Conservation (phyloP, 2,329 filamentous ascomycete genomes). For the Cylindrodendrum hubeiense region DNA sequence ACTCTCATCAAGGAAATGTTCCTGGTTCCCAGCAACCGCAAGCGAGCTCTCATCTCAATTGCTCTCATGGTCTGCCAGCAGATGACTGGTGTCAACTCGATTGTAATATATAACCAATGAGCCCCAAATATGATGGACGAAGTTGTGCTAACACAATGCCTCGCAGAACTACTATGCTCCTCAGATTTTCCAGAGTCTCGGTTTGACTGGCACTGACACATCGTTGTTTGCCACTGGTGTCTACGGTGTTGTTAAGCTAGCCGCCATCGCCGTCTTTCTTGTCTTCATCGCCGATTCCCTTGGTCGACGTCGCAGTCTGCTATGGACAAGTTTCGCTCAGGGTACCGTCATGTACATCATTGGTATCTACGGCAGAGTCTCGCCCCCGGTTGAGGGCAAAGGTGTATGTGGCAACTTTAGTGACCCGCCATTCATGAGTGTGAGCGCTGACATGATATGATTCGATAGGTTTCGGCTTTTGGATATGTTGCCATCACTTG, state of each 20-base stretch:
- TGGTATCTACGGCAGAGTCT: constrained; percentile 26
- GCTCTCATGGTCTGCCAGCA: constrained; percentile 32
- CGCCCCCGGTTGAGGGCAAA: background rate
- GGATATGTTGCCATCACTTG: constrained; percentile 78
- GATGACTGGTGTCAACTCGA: constrained; percentile 47
- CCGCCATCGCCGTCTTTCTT: constrained; percentile 58
- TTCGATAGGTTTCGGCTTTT: constrained; percentile 66
- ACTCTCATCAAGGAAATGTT: constrained; percentile 17
- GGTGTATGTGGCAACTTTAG: background rate
- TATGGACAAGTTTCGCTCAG: constrained; percentile 16
- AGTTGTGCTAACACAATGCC: background rate
- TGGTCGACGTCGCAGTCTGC: constrained; percentile 22
- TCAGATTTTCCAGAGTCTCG: constrained; percentile 46
- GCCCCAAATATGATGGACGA: background rate
- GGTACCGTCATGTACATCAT: constrained; percentile 22
- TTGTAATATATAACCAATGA: constrained; percentile 31
- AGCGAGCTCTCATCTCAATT: constrained; percentile 17
- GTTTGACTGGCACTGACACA: constrained; percentile 38
- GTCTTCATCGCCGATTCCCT: constrained; percentile 44
- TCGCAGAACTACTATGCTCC: constrained; percentile 43
- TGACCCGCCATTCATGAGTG: background rate
- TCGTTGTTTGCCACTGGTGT: constrained; percentile 48
- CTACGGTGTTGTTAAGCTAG: constrained; percentile 45
- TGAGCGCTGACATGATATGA: constrained; percentile 4
- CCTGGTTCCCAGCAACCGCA: constrained; percentile 7